Conservation (phyloP, 2,329 filamentous ascomycete species). For the Aureobasidium zeae region DNA sequence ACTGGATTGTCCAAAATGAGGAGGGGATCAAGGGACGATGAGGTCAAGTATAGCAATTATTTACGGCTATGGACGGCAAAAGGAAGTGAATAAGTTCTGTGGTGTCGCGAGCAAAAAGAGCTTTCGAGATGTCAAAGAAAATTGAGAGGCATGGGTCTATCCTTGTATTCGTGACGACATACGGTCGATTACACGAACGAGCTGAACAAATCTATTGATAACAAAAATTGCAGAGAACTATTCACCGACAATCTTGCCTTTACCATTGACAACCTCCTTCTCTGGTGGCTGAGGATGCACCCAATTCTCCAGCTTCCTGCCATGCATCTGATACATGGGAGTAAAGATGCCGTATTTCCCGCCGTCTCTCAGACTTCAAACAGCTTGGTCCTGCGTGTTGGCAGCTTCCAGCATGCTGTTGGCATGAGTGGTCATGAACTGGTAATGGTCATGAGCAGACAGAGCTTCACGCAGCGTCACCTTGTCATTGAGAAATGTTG, state of each 20-base stretch:
- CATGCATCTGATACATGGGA: slow-evolving; percentile 96
- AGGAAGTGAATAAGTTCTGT: too few species aligned
- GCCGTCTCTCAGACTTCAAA: slow-evolving; percentile 78
- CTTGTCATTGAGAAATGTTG: slow-evolving; percentile 78
- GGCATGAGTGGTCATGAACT: slow-evolving; percentile 80
- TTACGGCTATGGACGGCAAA: too few species aligned
- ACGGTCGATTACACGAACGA: too few species aligned
- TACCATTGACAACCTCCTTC: background rate
- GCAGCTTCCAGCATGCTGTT: slow-evolving; percentile 88
- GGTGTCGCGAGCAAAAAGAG: too few species aligned
- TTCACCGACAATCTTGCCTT: background rate
- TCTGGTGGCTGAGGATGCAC: slow-evolving; percentile 1
- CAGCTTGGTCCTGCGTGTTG: slow-evolving; percentile 71
- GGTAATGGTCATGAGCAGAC: slow-evolving; percentile 94
- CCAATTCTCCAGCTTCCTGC: slow-evolving; percentile 57
- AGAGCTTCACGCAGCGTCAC: slow-evolving; percentile 77
- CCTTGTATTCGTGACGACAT: too few species aligned
- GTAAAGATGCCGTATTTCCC: slow-evolving; percentile 88
- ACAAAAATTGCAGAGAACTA: too few species aligned
- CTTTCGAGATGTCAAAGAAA: too few species aligned
- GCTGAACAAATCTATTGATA: too few species aligned
- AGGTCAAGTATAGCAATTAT: too few species aligned
- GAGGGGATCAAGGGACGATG: too few species aligned
- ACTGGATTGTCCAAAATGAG: too few species aligned
- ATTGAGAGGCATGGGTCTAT: too few species aligned